These are phyloP conservation scores for Bryum argenteum DNA, from an alignment of 225 moss, liverwort and hornwort genomes.

Conservation along the genomic window DNA sequence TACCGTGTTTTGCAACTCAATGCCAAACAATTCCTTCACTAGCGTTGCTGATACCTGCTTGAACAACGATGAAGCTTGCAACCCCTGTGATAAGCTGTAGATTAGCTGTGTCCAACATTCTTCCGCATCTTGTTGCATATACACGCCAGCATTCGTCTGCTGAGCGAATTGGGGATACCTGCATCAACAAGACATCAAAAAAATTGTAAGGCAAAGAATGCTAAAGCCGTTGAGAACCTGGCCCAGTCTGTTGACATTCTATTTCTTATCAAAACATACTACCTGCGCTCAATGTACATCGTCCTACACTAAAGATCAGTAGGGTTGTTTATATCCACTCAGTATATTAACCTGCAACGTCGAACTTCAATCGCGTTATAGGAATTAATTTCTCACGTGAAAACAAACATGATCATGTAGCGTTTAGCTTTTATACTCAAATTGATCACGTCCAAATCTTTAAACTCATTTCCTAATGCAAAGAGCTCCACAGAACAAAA, in stretches of 20 bases:
- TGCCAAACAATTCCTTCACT: constrained; percentile 83
- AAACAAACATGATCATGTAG: background rate
- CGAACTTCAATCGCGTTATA: background rate
- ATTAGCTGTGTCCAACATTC: constrained; percentile 99
- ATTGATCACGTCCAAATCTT: background rate
- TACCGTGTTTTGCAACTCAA: constrained; percentile 71
- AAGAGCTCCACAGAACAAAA: background rate
- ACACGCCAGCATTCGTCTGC: constrained; percentile 71
- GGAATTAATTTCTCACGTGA: background rate
- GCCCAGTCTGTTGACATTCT: background rate
- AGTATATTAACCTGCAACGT: background rate
- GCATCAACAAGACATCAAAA: constrained; percentile 19
- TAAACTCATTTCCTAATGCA: background rate
- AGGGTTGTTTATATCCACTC: no score
- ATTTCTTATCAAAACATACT: no score
- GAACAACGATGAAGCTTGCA: constrained; percentile 43
- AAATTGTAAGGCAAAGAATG: background rate
- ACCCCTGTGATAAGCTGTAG: constrained; percentile 78
- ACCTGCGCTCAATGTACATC: no score
- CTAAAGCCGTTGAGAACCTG: background rate
- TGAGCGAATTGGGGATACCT: constrained; percentile 93
- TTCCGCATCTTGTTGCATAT: constrained; percentile 97
- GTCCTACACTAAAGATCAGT: no score
- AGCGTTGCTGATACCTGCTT: constrained; percentile 37
- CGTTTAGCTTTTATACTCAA: background rate